phyloP scores from a whole-genome alignment of 139 green algal genomes.

The Pseudopediastrum boryanum region DNA sequence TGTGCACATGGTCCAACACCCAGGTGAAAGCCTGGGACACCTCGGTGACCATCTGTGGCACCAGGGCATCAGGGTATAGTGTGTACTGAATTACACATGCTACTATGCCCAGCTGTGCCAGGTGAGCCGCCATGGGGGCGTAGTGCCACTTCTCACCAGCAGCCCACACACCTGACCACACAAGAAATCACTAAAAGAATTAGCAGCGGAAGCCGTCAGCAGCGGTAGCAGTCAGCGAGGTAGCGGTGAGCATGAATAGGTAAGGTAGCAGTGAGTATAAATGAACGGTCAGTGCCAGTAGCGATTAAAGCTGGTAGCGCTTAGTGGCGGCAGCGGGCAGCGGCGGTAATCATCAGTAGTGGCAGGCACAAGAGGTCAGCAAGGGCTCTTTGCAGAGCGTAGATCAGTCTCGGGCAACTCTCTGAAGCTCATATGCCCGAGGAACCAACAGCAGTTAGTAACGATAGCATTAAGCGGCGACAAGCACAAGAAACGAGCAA shows the following conservation, averaged over 20 bases:
- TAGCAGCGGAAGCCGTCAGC: no score
- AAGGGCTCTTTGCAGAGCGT: no score
- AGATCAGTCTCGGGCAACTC: no score
- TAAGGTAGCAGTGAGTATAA: not conserved
- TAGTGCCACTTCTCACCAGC: constrained; percentile 68
- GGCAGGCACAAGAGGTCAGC: no score
- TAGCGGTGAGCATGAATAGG: constrained; percentile 56
- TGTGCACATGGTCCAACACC: constrained; percentile 54
- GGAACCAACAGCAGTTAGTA: no score
- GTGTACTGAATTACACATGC: constrained; percentile 64
- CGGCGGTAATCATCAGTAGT: no score
- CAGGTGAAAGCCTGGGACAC: constrained; percentile 67
- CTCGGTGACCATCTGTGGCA: constrained; percentile 69
- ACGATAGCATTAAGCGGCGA: no score
- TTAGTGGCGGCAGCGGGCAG: not conserved
- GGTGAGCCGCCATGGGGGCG: constrained; percentile 32
- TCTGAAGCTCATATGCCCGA: no score
- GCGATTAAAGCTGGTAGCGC: constrained; percentile 19
- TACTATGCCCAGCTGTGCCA: constrained; percentile 37
- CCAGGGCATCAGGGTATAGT: constrained; percentile 71
- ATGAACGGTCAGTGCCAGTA: not conserved
- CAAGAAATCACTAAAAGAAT: no score
- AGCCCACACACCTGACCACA: constrained; percentile 83
- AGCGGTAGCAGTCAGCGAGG: no score
- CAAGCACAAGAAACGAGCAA: no score